phyloP scores from a whole-genome alignment of 2,329 filamentous ascomycete genomes.

The Fusarium chlamydosporum region DNA sequence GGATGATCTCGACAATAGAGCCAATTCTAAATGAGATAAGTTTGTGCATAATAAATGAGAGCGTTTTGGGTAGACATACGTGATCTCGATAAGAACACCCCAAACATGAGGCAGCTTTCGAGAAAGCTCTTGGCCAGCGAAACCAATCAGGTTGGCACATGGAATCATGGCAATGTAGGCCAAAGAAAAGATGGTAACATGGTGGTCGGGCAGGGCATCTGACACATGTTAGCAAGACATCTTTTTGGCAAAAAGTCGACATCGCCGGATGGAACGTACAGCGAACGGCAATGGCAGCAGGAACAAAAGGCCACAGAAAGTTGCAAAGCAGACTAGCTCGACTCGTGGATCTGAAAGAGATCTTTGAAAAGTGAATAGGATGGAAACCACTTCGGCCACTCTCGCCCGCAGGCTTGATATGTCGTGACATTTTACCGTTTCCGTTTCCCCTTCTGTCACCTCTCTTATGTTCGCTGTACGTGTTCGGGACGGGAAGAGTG shows the following conservation, averaged over 20 bases:
- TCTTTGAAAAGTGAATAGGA: slow-evolving; percentile 60
- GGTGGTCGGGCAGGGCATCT: slow-evolving; percentile 56
- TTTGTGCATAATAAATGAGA: background rate
- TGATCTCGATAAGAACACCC: slow-evolving; percentile 73
- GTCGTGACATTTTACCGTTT: slow-evolving; percentile 30
- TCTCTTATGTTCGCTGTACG: slow-evolving; percentile 42
- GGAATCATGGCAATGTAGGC: slow-evolving; percentile 67
- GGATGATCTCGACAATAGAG: slow-evolving; percentile 83
- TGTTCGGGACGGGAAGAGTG: slow-evolving; percentile 50
- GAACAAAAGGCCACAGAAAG: slow-evolving; percentile 65
- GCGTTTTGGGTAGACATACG: slow-evolving; percentile 54
- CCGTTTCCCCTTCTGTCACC: slow-evolving; percentile 8
- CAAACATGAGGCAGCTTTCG: slow-evolving; percentile 82
- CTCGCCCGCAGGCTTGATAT: slow-evolving; percentile 57
- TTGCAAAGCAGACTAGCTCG: slow-evolving; percentile 63
- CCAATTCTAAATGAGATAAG: slow-evolving; percentile 63
- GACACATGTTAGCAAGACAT: slow-evolving; percentile 11
- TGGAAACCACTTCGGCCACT: slow-evolving; percentile 62
- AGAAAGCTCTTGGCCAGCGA: slow-evolving; percentile 76
- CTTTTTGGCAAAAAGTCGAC: background rate
- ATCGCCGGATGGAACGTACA: slow-evolving; percentile 45
- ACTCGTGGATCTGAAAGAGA: slow-evolving; percentile 61
- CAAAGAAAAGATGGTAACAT: slow-evolving; percentile 63
- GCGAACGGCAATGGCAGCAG: slow-evolving; percentile 62
- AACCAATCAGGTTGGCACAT: slow-evolving; percentile 66